phyloP scores from a whole-genome alignment of 2,329 filamentous ascomycete genomes.

The Cladosporium sp. region DNA sequence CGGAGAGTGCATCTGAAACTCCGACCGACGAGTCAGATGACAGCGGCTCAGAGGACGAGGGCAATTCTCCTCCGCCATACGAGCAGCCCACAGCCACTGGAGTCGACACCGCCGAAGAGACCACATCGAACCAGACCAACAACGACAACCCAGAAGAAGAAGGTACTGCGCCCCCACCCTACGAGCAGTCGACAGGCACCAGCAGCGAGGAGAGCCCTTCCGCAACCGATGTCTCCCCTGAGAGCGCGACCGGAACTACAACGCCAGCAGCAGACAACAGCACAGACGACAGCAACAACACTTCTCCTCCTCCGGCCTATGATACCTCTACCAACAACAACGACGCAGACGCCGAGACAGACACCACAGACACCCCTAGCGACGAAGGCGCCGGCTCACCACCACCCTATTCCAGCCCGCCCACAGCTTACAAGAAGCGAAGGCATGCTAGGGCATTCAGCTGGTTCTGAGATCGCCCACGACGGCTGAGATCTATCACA shows the following conservation, averaged over 20 bases:
- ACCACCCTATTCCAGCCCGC: neutral
- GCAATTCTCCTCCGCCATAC: neutral
- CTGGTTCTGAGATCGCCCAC: constrained; percentile 1
- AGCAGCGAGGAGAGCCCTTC: neutral
- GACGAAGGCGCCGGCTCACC: neutral
- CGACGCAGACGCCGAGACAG: neutral
- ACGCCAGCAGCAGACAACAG: neutral
- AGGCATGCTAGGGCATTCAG: constrained; percentile 12
- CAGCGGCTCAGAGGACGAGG: neutral
- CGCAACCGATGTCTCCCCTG: neutral
- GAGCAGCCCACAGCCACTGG: neutral
- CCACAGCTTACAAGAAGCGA: constrained; percentile 8
- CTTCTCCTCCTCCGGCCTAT: neutral
- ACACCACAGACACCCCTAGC: neutral
- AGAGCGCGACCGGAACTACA: neutral
- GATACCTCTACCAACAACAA: neutral
- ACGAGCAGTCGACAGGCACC: neutral
- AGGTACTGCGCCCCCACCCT: neutral
- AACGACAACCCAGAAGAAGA: neutral
- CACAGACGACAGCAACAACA: neutral
- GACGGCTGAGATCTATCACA: neutral
- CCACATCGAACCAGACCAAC: neutral
- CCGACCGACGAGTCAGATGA: neutral
- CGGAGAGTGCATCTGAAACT: neutral
- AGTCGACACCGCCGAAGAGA: neutral